A percentile compares a stretch with the other conserved stretches of the same genome.
Conservation (phyloP, 2,329 filamentous ascomycete species). For the Alternaria angustiovoidea region DNA sequence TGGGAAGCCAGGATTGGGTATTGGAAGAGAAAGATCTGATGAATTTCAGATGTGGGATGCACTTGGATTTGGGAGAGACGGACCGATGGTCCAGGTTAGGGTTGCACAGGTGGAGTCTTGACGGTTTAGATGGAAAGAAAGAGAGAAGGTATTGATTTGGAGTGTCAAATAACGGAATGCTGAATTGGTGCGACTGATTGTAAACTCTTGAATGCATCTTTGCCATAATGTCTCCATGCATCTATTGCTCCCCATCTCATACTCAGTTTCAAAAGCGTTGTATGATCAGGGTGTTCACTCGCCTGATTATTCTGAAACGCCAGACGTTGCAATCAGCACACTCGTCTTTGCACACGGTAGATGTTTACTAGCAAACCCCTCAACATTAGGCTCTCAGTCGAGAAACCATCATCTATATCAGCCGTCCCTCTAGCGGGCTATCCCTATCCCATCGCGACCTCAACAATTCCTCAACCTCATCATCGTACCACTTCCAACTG, state of each 20-base stretch:
- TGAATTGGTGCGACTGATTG: not conserved
- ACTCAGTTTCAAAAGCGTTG: too few species aligned
- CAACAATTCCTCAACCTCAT: not conserved
- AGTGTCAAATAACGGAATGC: not conserved
- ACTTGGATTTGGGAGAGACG: constrained; percentile 76
- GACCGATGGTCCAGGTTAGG: constrained; percentile 67
- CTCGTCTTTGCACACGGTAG: not conserved
- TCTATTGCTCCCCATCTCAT: not conserved
- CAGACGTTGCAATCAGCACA: not conserved
- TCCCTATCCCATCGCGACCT: not conserved
- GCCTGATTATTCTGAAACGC: not conserved
- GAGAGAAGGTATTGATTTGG: not conserved
- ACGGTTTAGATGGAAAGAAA: not conserved
- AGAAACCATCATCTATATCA: not conserved
- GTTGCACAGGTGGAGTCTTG: not conserved
- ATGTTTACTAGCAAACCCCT: not conserved
- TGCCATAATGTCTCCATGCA: not conserved
- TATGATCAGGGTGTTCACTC: not conserved
- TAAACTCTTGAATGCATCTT: not conserved
- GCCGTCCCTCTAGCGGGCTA: not conserved
- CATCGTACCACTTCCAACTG: not conserved
- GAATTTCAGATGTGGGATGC: constrained; percentile 75
- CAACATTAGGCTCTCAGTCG: not conserved
- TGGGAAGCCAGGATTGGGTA: constrained; percentile 23
- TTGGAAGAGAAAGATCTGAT: constrained; percentile 29